Conservation (phyloP, 163 green algal species). For the Prototheca wickerhamii region DNA sequence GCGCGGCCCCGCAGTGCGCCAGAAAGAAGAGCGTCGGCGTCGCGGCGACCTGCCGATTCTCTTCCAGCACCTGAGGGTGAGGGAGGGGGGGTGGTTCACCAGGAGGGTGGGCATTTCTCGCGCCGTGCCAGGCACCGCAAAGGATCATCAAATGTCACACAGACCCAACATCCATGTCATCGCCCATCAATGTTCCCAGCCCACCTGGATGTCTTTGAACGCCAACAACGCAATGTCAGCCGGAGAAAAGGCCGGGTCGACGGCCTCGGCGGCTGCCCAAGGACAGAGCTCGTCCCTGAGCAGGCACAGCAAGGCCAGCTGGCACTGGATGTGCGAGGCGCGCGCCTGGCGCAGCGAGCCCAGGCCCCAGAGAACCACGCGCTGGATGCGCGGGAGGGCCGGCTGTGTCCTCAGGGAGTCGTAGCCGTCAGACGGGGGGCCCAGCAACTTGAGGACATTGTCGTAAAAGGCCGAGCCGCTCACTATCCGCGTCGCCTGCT, state of each 20-base stretch:
- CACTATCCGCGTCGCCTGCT: not conserved
- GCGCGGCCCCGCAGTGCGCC: conserved; percentile 53
- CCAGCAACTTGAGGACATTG: not conserved
- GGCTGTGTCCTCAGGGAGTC: not conserved
- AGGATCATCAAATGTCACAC: no score
- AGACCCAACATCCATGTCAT: no score
- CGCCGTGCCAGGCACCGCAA: no score
- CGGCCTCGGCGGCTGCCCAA: conserved; percentile 17
- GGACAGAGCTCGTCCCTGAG: conserved; percentile 37
- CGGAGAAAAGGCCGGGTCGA: conserved; percentile 41
- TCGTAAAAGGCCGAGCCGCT: not conserved
- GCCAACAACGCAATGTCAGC: conserved; percentile 35
- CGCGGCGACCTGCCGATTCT: conserved; percentile 13
- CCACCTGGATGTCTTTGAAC: conserved; percentile 22
- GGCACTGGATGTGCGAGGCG: conserved; percentile 43
- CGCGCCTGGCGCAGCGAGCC: conserved; percentile 41
- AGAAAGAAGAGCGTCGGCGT: conserved; percentile 69
- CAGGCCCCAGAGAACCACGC: conserved; percentile 60
- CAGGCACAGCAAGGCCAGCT: conserved; percentile 52
- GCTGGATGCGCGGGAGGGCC: not conserved
- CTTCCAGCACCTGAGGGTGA: conserved; percentile 12
- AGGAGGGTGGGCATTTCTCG: no score
- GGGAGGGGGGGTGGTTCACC: conserved; percentile 20
- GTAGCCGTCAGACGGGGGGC: not conserved
- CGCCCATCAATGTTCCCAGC: no score